Base-by-base conservation (phyloP, 495 filamentous ascomycete species). In the Copromyces sp. region DNA sequence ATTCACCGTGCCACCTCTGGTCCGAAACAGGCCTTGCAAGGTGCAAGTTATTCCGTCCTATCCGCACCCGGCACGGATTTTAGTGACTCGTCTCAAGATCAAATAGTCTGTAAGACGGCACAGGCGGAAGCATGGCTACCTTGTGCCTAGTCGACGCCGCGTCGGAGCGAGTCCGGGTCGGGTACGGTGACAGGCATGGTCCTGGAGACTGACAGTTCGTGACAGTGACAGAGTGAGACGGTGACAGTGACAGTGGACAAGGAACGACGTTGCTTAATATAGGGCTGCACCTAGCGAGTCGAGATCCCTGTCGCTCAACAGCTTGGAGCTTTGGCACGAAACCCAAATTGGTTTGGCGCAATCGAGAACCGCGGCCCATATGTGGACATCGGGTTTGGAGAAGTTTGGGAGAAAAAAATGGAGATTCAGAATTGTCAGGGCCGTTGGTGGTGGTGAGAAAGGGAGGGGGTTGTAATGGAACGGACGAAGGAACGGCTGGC, bases 221-320 rank as follows among this genome's bases (percentile, higher is more conserved):
- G 35, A 47, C 70, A 37, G 41, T n/a, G 40, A 37, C 41, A n/a
- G 41, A 14, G 20, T 24, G 24, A 24, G 24, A 17, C 29, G 11
- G 11, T 24, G 69, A 20, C 24, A 35, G 40, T 24, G 20, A 35
- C 29, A 38, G 29, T 16, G 32, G 42, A n/a, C 38, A 29, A 71
- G 29, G 32, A 38, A 47, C 35, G 78, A 77, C 75, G 78, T 81
- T 80, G 73, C 78, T 78, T 78, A 78, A 76, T 77, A 77, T 78
- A 81, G 78, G 78, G 79, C 79, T 80, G 77, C 74, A 70, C 44
- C 69, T 71, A 59, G 69, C 68, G 68, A 73, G 59, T 45, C 40
- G 61, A 68, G 72, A 73, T 45, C 76, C 72, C 74, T 75, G 71
- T 76, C 68, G 71, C 38, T 72, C 45, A 74, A 44, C 71, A 70